These are phyloP conservation scores for Xerocomellus amylosporus DNA, from an alignment of 768 basidiomycete genomes.

Conservation along the genomic window DNA sequence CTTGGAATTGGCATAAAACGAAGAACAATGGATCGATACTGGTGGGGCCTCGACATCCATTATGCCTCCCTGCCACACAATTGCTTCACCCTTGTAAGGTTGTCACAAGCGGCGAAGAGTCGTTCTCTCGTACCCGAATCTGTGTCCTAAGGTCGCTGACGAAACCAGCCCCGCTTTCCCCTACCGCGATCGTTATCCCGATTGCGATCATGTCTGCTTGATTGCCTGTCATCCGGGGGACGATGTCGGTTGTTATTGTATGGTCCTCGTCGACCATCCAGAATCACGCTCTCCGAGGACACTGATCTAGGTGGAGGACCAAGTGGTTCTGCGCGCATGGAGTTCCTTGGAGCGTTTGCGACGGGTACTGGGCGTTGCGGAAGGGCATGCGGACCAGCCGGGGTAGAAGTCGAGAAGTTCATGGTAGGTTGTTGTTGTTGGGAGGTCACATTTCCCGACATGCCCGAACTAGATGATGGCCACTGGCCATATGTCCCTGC, in stretches of 20 bases:
- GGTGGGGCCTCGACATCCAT: not conserved
- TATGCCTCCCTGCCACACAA: not conserved
- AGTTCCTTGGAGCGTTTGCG: not conserved
- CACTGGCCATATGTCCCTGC: not conserved
- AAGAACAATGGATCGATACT: not conserved
- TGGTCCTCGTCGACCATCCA: slow-evolving; percentile 21
- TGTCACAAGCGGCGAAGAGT: not conserved
- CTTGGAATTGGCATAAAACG: not conserved
- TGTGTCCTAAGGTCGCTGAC: slow-evolving; percentile 3
- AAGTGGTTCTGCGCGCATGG: slow-evolving; percentile 20
- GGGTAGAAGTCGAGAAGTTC: not conserved
- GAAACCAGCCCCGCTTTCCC: slow-evolving; percentile 9
- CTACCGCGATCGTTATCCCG: slow-evolving; percentile 7
- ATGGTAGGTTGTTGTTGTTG: not conserved
- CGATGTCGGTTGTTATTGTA: slow-evolving; percentile 15
- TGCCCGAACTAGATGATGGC: slow-evolving; percentile 1
- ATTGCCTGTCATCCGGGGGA: slow-evolving; percentile 19
- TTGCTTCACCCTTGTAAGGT: not conserved
- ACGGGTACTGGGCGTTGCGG: slow-evolving; percentile 16
- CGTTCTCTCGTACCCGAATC: not conserved
- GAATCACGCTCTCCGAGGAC: slow-evolving; percentile 12
- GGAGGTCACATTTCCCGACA: slow-evolving; percentile 1
- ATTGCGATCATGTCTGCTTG: slow-evolving; percentile 7
- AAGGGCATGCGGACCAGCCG: slow-evolving; percentile 3
- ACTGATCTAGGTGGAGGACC: slow-evolving; percentile 16